phyloP scores from a whole-genome alignment of 2,329 filamentous ascomycete genomes.

The Rachicladosporium sp. region DNA sequence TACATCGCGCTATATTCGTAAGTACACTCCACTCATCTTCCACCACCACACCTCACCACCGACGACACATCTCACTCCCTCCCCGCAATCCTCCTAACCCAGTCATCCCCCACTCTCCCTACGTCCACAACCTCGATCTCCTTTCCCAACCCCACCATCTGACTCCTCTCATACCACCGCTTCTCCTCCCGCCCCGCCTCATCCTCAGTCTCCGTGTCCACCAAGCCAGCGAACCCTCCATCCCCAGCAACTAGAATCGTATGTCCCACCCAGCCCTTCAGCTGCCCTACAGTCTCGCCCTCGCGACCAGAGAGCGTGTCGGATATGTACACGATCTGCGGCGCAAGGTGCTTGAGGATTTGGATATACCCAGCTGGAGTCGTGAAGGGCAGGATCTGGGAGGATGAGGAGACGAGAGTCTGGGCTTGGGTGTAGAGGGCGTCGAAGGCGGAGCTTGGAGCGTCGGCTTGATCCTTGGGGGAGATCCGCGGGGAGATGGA shows the following conservation, averaged over 20 bases:
- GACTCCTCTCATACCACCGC: slow-evolving; percentile 67
- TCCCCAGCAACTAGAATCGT: slow-evolving; percentile 51
- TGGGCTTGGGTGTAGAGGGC: slow-evolving; percentile 70
- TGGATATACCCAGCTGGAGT: slow-evolving; percentile 72
- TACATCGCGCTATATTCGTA: no score
- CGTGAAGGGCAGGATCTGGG: slow-evolving; percentile 80
- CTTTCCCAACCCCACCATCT: slow-evolving; percentile 73
- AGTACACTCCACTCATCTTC: background rate
- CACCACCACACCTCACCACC: background rate
- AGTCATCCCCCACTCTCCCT: slow-evolving; percentile 72
- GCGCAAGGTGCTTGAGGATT: slow-evolving; percentile 73
- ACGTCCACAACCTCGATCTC: slow-evolving; percentile 82
- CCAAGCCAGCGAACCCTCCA: slow-evolving; percentile 68
- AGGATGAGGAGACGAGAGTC: slow-evolving; percentile 67
- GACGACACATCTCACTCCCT: no score
- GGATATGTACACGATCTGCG: slow-evolving; percentile 76
- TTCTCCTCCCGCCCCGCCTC: slow-evolving; percentile 39
- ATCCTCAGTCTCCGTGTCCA: slow-evolving; percentile 59
- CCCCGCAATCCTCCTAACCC: slow-evolving; percentile 65
- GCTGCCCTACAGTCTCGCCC: slow-evolving; percentile 59
- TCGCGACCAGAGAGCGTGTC: slow-evolving; percentile 55
- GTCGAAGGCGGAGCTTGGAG: slow-evolving; percentile 51
- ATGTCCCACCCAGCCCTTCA: slow-evolving; percentile 50
- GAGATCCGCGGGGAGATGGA: slow-evolving; percentile 30
- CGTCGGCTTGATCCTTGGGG: slow-evolving; percentile 24